Percentiles rank a stretch among this genome's conserved stretches.
These are phyloP conservation scores for Filosporella fistucella DNA, from an alignment of 495 filamentous ascomycete genomes.

Conservation along the genomic window DNA sequence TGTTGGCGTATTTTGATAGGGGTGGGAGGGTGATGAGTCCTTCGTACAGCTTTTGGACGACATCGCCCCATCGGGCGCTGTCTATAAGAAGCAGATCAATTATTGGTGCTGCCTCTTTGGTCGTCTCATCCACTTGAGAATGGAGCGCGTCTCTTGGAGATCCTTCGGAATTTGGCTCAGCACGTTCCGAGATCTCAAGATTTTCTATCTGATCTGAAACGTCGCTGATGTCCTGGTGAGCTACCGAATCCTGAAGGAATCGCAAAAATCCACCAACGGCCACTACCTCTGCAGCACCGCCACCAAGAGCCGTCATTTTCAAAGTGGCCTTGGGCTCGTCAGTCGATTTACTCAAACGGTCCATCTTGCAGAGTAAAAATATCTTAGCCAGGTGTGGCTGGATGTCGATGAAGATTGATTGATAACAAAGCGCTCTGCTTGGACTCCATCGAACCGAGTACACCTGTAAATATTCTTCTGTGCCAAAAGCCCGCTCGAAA, in stretches of 20 bases:
- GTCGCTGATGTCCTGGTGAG: background rate
- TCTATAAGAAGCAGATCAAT: constrained; percentile 54
- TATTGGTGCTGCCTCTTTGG: constrained; percentile 27
- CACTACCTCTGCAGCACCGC: constrained; percentile 81
- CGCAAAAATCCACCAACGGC: constrained; percentile 64
- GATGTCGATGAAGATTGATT: constrained; percentile 53
- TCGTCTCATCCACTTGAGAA: background rate
- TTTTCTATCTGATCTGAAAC: constrained; percentile 6
- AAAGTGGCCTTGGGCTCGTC: constrained; percentile 13
- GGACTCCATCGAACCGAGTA: constrained; percentile 90
- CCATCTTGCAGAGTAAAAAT: background rate
- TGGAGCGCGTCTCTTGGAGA: background rate
- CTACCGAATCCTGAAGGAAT: constrained; percentile 25
- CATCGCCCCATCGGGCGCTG: constrained; percentile 67
- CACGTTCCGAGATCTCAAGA: background rate
- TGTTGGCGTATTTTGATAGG: constrained; percentile 51
- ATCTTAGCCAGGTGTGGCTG: constrained; percentile 32
- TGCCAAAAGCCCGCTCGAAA: constrained; percentile 74
- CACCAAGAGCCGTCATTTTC: constrained; percentile 70
- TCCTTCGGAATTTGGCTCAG: background rate
- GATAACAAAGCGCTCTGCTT: constrained; percentile 74
- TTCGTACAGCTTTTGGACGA: constrained; percentile 49
- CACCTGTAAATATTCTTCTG: constrained; percentile 59
- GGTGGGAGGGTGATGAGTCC: constrained; percentile 41
- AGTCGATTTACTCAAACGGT: background rate